Base-by-base conservation (phyloP, 2,329 filamentous ascomycete genomes). In the Xylariales sp. region DNA sequence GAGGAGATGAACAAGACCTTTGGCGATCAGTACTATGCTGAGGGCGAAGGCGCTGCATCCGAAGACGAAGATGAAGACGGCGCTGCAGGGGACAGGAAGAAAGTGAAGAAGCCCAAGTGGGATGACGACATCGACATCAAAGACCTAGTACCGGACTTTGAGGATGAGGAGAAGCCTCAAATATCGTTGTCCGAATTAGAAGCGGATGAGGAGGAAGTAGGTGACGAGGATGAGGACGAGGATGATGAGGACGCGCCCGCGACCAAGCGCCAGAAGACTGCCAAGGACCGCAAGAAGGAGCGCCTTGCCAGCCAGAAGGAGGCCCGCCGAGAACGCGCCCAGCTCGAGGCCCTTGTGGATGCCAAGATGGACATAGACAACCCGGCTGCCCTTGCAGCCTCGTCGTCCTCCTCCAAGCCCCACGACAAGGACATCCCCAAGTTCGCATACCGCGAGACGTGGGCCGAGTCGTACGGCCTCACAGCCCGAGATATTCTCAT, bases 91-190 rank as follows among this genome's bases (percentile, higher is more conserved):
- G 81, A 78, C 58, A 81, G 77, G 48, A 82, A 74, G 55, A 72
- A 72, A 46, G 65, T 76, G 8, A 88, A 87, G 72, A 95, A 95
- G 66, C 88, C 88, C 8, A 86, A 81, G 45, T 98, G 91, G 85
- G 88, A 96, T 52, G 89, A 97, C 54, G 93, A 98, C 57, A 96
- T 98, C 52, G 90, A 97, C 57, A 97, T 98, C 66, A 88, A 85
- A 44, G 91, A 95, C 59, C 74, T 96, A 35, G 69, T 95, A 19
- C 89, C 88, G 2, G 88, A 95, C 44, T 95, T 94, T 55, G 79
- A 87, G 15, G 85, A 88, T 18, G 77, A 78, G 6, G 66, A 72
- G 13, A 65, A 70, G 34, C 75, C 78, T 15, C 65, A 67, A 2
- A 63, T 85, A 42, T 65, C 66, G 2, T 64, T 83, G 2, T 77